These are phyloP conservation scores for Pseudocercospora vitis DNA, from an alignment of 2,329 filamentous ascomycete genomes.

Conservation along the genomic window DNA sequence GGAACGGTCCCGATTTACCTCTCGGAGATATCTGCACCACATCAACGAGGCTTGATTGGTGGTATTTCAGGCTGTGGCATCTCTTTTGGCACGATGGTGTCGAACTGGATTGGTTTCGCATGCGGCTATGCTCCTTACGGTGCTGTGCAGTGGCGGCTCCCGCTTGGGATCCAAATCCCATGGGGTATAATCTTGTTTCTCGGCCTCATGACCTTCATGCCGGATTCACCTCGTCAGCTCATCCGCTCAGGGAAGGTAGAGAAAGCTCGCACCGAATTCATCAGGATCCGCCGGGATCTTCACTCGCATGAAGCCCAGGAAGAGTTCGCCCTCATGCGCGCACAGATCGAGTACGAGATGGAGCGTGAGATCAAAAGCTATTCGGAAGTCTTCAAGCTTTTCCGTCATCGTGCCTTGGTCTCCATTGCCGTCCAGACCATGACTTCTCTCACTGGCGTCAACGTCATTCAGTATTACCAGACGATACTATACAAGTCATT, in stretches of 20 bases:
- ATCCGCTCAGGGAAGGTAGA: slow-evolving; percentile 53
- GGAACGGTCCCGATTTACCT: slow-evolving; percentile 58
- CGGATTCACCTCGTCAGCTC: slow-evolving; percentile 56
- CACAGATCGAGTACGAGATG: slow-evolving; percentile 55
- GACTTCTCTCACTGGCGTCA: slow-evolving; percentile 58
- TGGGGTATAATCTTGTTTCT: slow-evolving; percentile 57
- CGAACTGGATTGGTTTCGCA: slow-evolving; percentile 60
- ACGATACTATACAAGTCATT: slow-evolving; percentile 58
- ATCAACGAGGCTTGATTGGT: slow-evolving; percentile 53
- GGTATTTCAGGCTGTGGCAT: slow-evolving; percentile 54
- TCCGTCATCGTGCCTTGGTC: slow-evolving; percentile 54
- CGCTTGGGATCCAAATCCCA: slow-evolving; percentile 56
- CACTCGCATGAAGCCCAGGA: slow-evolving; percentile 47
- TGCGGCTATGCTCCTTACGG: slow-evolving; percentile 57
- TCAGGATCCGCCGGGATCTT: slow-evolving; percentile 51
- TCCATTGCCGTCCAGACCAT: slow-evolving; percentile 59
- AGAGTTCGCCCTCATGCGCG: slow-evolving; percentile 57
- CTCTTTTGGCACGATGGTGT: slow-evolving; percentile 56
- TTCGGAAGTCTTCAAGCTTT: slow-evolving; percentile 54
- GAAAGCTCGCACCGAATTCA: slow-evolving; percentile 51
- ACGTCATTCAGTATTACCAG: slow-evolving; percentile 52
- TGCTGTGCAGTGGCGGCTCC: slow-evolving; percentile 55
- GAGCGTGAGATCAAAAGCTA: slow-evolving; percentile 55
- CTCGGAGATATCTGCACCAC: slow-evolving; percentile 52
- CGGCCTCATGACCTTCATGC: slow-evolving; percentile 58